phyloP scores from a whole-genome alignment of 495 filamentous ascomycete genomes.

The Tirmania nivea region DNA sequence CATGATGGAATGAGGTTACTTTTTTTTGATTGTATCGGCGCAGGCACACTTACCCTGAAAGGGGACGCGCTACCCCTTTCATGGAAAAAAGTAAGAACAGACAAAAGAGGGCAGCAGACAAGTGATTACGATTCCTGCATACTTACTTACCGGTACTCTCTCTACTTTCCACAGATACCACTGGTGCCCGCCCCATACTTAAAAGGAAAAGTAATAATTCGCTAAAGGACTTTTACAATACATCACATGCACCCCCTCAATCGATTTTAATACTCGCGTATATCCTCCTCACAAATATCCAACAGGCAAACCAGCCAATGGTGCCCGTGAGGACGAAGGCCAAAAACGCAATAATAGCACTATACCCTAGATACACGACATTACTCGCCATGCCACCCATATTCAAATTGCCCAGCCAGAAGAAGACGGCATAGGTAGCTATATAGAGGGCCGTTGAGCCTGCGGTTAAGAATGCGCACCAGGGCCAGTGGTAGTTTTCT shows the following conservation, averaged over 20 bases:
- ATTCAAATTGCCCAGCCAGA: conserved; percentile 67
- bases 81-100: too few species aligned
- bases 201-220: too few species aligned
- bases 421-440: conserved; percentile 67
- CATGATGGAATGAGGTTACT: too few species aligned
- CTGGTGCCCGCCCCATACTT: too few species aligned
- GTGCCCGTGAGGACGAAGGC: conserved; percentile 86
- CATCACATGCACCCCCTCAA: conserved; percentile 21
- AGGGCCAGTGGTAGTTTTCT: conserved; percentile 98
- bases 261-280: conserved; percentile 95
- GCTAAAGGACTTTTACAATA: too few species aligned
- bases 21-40: too few species aligned
- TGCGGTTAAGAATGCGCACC: conserved; percentile 74
- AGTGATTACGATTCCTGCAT: too few species aligned
- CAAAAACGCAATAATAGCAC: conserved; percentile 63
- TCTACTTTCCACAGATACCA: too few species aligned
- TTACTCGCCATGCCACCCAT: conserved; percentile 66
- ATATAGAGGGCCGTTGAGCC: conserved; percentile 78
- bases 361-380: conserved; percentile 86
- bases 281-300: conserved; percentile 81
- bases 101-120: too few species aligned
- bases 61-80: too few species aligned
- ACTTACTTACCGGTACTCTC: too few species aligned
- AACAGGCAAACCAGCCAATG: conserved; percentile 87
- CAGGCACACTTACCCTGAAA: too few species aligned